Evolutionary conservation across 2,329 filamentous ascomycete genomes (phyloP).

Genomic region (Colletotrichum sp.): DNA sequence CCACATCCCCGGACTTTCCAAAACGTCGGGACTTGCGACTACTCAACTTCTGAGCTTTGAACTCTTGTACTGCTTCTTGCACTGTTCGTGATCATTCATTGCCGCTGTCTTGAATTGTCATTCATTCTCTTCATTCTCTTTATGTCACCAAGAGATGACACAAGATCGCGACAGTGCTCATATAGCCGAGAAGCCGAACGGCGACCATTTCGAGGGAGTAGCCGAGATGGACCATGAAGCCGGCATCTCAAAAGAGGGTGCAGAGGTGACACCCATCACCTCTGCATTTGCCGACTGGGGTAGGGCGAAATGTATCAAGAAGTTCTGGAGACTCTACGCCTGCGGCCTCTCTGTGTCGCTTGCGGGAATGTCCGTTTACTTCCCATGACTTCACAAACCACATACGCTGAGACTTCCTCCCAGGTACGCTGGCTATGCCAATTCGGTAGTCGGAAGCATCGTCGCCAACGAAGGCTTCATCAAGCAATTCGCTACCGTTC

Average conservation of each 20-base stretch:
- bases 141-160: not conserved
- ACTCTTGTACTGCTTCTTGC: not conserved
- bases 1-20: not conserved
- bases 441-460: not conserved
- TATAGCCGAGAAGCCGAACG: not conserved
- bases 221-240: not conserved
- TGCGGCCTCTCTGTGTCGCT: not conserved
- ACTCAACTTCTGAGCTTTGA: not conserved
- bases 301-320: not conserved
- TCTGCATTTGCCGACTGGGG: not conserved
- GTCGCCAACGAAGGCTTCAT: constrained; percentile 7
- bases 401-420: not conserved
- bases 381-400: not conserved
- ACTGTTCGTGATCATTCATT: not conserved
- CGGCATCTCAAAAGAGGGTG: not conserved
- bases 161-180: not conserved
- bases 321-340: constrained; percentile 4
- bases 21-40: not conserved
- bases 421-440: not conserved
- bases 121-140: not conserved
- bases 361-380: not conserved
- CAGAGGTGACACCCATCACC: not conserved
- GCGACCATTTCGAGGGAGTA: not conserved
- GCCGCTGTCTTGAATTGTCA: not conserved
- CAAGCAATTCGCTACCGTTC: constrained; percentile 3